Evolutionary conservation across 768 basidiomycete genomes (phyloP).

Genomic region (Tephrocybe sp.): DNA sequence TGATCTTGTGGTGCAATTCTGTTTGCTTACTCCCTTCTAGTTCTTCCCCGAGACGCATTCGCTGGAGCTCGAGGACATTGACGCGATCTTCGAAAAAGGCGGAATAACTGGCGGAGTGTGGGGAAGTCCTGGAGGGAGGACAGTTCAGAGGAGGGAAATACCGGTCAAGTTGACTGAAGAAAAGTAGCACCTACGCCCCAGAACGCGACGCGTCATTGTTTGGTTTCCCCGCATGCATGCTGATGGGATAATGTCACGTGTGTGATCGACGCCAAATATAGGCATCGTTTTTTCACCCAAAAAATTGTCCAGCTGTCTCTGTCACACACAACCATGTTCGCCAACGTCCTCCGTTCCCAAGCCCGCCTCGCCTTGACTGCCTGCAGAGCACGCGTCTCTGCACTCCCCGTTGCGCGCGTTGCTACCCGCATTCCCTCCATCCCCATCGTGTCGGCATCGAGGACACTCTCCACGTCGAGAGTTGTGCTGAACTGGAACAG

Average conservation of each 20-base stretch:
- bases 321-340: constrained; percentile 31
- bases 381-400: constrained; percentile 19
- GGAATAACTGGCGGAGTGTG: constrained; percentile 42
- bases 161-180: not conserved
- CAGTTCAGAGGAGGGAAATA: constrained; percentile 21
- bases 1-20: not conserved
- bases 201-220: too few species aligned
- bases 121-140: constrained; percentile 32
- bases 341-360: constrained; percentile 35
- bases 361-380: constrained; percentile 30
- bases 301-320: not conserved
- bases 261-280: constrained; percentile 9
- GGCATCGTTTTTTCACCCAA: constrained; percentile 7
- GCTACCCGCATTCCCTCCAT: constrained; percentile 3
- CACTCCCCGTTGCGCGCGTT: not conserved
- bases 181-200: too few species aligned
- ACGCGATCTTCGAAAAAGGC: constrained; percentile 40
- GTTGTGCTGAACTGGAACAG: not conserved
- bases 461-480: constrained; percentile 21
- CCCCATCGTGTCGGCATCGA: constrained; percentile 5
- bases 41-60: constrained; percentile 38
- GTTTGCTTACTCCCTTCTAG: not conserved
- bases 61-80: constrained; percentile 38
- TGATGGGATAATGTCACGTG: constrained; percentile 2
- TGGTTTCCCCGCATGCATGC: too few species aligned